Evolutionary conservation across 2,329 filamentous ascomycete species (phyloP), one percentile per base, ranked within the genome.

Genomic region (Calonectria pauciramosa): DNA sequence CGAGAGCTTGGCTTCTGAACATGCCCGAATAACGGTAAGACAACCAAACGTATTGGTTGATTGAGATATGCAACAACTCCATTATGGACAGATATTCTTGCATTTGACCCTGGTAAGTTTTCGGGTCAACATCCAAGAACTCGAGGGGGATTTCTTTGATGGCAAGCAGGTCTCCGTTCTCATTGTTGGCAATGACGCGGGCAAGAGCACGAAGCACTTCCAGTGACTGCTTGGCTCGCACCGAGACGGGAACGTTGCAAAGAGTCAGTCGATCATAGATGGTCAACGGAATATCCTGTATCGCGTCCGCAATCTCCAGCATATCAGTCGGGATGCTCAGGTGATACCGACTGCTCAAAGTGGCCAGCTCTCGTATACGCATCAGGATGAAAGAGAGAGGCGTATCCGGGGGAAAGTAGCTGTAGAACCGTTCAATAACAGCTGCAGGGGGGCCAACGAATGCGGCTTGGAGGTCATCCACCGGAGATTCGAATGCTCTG

Each of bases 21-120:
- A 97, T 89, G 64, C 95, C 94, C 4, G 92, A 89, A 84, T 96
- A 98, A 9, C 96, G 93, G 85, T 96, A 99, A 79, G 94, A 96
- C 20, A 99, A 89, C 97, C 97, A 99, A 2, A 98, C 89, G 82
- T 99, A 99, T 60, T 96, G 87, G 56, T 96, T 95, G 47, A 99
- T 87, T 34, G 92, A 89, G 80, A 95, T 94, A 86, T 99, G 97
- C 20, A 99, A 88, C 4, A 87, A 84, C 83, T 99, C 97, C 26
- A 99, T 87, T 11, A 88, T 85, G 70, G 88, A 87, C 14, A 99
- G 88, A 78, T 95, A 95, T 0, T 87, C 83, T 68, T 89, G 86
- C 18, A 84, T 83, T 1, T 83, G 83, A 0, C 85, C 83, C 0
- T 86, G 80, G 32, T 80, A 83, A 10, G 84, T 76, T 2, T 83